Evolutionary conservation across 139 green algal genomes (phyloP), one percentile per base, ranked within the genome.

Genomic region (Tetratostichococcus sp.): DNA sequence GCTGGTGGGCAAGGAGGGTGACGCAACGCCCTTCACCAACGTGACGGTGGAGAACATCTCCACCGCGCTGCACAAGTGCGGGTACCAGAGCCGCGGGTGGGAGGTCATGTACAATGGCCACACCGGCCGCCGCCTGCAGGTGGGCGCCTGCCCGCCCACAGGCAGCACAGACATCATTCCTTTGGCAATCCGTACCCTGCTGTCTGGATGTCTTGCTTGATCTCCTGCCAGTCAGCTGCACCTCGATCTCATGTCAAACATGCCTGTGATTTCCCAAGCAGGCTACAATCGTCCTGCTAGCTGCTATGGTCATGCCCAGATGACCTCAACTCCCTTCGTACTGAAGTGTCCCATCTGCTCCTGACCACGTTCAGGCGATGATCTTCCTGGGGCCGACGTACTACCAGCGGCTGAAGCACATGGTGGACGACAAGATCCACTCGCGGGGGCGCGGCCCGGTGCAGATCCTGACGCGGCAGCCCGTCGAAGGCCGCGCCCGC

Each of bases 331-430:
- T n/a, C n/a, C n/a, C n/a, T n/a, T n/a, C n/a, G n/a, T n/a, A n/a
- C n/a, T n/a, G n/a, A n/a, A n/a, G n/a, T n/a, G n/a, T n/a, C n/a
- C n/a, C n/a, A n/a, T n/a, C n/a, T n/a, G n/a, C n/a, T n/a, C n/a
- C n/a, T n/a, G n/a, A n/a, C n/a, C n/a, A n/a, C n/a, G 39, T 26
- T 4, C 62, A 68, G 62, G 77, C 77, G 32, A 73, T 78, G 57
- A 90, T 99, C 75, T 99, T 98, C 89, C 86, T 99, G 35, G 95
- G 95, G 70, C 96, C 96, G 59, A 99, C 96, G 43, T 99, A 99
- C 89, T 98, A 98, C 86, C 96, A 99, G 90, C 91, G 96, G 26
- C 88, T 99, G 21, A 99, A 99, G 92, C 96, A 99, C 79, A 99
- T 99, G 96, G 83, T 91, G 69, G 94, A 98, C 82, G 95, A 98